A percentile compares a stretch with the other conserved stretches of the same genome.
These are phyloP conservation scores for Centaurea solstitialis DNA, from an alignment of 129 eudicot species.

Conservation along the genomic window DNA sequence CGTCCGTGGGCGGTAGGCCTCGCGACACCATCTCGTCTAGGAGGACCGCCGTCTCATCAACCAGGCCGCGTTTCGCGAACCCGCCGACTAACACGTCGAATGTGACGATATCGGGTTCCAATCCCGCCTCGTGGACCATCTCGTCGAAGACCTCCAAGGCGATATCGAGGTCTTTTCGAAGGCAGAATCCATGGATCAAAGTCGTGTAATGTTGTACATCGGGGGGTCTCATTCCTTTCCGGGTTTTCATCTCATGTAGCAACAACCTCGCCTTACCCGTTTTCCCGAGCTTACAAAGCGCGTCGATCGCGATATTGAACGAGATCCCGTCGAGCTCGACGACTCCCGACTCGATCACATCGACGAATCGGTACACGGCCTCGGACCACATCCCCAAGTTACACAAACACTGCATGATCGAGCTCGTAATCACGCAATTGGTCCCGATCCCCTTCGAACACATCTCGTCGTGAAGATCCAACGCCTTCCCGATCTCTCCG, in stretches of 20 bases:
- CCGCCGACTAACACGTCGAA: constrained; percentile 50
- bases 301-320: constrained; percentile 42
- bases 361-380: constrained; percentile 35
- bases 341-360: constrained; percentile 28
- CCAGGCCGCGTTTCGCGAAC: constrained; percentile 42
- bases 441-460: constrained; percentile 41
- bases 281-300: constrained; percentile 49
- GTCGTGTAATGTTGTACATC: constrained; percentile 62
- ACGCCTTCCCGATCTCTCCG: constrained; percentile 34
- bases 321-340: constrained; percentile 34
- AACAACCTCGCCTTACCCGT: constrained; percentile 42
- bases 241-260: constrained; percentile 25
- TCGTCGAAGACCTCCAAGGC: constrained; percentile 37
- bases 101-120: constrained; percentile 48
- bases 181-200: constrained; percentile 43
- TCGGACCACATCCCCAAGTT: constrained; percentile 35
- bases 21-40: constrained; percentile 34
- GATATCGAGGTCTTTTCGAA: constrained; percentile 31
- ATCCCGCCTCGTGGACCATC: constrained; percentile 31
- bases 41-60: constrained; percentile 15
- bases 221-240: constrained; percentile 26
- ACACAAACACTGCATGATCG: constrained; percentile 47
- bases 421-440: constrained; percentile 45
- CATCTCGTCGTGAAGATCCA: constrained; percentile 43
- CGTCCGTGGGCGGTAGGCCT: constrained; percentile 36